Percentiles rank a stretch among this genome's conserved stretches.
Conservation (phyloP, 1,284 basidiomycete species). For the Rhodofomes roseus region DNA sequence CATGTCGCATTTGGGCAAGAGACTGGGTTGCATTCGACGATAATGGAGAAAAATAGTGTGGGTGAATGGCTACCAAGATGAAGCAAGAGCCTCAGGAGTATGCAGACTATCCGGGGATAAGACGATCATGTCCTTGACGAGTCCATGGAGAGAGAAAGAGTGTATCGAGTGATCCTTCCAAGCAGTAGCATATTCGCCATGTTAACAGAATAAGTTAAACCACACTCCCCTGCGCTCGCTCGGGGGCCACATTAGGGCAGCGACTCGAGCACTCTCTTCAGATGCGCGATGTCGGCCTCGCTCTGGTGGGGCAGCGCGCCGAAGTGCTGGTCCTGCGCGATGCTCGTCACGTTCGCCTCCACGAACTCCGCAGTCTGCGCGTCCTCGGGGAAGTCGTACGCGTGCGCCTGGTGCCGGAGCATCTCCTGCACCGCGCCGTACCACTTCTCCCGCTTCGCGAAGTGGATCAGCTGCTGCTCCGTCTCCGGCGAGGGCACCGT, state of each 20-base stretch:
- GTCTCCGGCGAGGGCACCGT: conserved; percentile 19
- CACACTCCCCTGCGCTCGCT: background rate
- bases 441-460: conserved; percentile 55
- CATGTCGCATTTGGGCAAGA: background rate
- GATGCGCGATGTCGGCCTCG: conserved; percentile 58
- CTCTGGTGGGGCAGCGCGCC: conserved; percentile 55
- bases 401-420: conserved; percentile 52
- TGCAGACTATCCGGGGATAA: background rate
- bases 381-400: conserved; percentile 48
- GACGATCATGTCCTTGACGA: background rate
- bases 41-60: background rate
- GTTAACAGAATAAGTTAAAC: conserved; percentile 2
- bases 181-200: conserved; percentile 1
- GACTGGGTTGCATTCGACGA: background rate
- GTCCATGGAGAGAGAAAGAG: background rate
- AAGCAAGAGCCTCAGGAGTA: background rate
- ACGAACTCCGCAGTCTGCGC: conserved; percentile 46
- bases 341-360: conserved; percentile 38
- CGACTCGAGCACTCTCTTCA: conserved; percentile 20
- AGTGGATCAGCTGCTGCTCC: conserved; percentile 39
- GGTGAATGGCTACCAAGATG: background rate
- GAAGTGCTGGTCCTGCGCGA: conserved; percentile 27
- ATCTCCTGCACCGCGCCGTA: conserved; percentile 52
- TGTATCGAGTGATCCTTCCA: background rate
- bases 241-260: conserved; percentile 6